Evolutionary conservation across 179 eudicot species (phyloP).

Genomic region (Amaranthus tricolor): DNA sequence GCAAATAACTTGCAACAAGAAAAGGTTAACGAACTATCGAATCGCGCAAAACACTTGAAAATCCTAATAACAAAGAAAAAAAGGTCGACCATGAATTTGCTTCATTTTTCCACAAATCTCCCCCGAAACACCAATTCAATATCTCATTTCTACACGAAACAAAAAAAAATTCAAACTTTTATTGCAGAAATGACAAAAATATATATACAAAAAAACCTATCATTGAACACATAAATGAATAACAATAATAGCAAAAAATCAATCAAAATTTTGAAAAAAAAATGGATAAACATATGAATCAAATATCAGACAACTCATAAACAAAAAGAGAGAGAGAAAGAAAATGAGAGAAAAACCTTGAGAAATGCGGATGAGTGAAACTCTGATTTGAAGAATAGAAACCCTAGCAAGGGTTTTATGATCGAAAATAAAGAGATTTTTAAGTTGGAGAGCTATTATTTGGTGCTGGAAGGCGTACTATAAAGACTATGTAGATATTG

Average conservation of each 20-base stretch:
- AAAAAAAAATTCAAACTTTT: background rate
- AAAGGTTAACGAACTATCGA: background rate
- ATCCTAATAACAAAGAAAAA: background rate
- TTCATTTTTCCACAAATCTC: background rate
- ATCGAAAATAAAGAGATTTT: slow-evolving; percentile 15
- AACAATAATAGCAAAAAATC: background rate
- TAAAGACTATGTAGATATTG: background rate
- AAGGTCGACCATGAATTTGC: background rate
- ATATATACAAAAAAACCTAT: background rate
- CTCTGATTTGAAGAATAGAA: background rate
- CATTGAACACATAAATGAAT: background rate
- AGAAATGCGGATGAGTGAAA: background rate
- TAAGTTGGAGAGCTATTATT: background rate
- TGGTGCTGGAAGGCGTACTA: background rate
- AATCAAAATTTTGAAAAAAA: background rate
- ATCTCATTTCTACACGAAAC: background rate
- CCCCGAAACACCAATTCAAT: background rate
- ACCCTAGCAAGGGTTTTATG: slow-evolving; percentile 35
- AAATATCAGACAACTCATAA: background rate
- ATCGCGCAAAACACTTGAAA: background rate
- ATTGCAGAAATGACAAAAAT: background rate
- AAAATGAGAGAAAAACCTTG: slow-evolving; percentile 19
- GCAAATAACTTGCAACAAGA: background rate
- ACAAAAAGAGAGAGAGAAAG: slow-evolving; percentile 7
- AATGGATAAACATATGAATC: background rate